Evolutionary conservation across 257 asterid species (phyloP), one percentile per base, ranked within the genome.

Genomic region (Salvia hispanica): DNA sequence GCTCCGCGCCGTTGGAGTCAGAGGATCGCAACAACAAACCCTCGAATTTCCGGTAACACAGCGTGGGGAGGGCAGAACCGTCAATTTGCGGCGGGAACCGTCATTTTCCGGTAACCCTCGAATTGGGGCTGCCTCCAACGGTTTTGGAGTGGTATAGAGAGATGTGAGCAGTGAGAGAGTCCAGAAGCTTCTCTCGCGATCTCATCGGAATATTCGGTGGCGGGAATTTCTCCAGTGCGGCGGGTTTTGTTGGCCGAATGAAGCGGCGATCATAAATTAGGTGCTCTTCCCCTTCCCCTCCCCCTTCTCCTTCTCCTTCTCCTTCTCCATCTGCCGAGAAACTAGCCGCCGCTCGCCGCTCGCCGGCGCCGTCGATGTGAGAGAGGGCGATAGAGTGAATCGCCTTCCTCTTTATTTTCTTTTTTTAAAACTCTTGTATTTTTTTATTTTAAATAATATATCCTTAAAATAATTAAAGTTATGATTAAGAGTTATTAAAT

Each of bases 121-220:
- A 70, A 31, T 59, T 75, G 9, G 85, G 77, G 59, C 28, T 66
- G 47, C 25, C 77, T 63, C 52, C 36, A 36, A 62, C 76, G 67
- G 73, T 72, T 45, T 68, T 79, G 12, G 95, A 80, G 73, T 81
- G 64, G 86, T 93, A 93, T 21, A 90, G 83, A 45, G 99, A 90
- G 72, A 93, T 82, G 71, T 93, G 99, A 9, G 97, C 75, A 52
- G 99, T 93, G 64, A 93, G 87, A 39, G 92, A 78, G 58, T 93
- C 97, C 10, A 90, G 51, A 39, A 88, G 84, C 39, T 82, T 87
- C 57, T 86, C 96, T 36, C 75, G 82, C 44, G 90, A 78, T 71
- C 11, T 70, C 84, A 84, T 82, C 66, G 75, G 66, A 43, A 69
- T 46, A 62, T 13, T 77, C 72, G 13, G 58, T 36, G 40, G 4